Conservation (phyloP, 2,329 filamentous ascomycete genomes). For the Chaetomiaceae sp. region DNA sequence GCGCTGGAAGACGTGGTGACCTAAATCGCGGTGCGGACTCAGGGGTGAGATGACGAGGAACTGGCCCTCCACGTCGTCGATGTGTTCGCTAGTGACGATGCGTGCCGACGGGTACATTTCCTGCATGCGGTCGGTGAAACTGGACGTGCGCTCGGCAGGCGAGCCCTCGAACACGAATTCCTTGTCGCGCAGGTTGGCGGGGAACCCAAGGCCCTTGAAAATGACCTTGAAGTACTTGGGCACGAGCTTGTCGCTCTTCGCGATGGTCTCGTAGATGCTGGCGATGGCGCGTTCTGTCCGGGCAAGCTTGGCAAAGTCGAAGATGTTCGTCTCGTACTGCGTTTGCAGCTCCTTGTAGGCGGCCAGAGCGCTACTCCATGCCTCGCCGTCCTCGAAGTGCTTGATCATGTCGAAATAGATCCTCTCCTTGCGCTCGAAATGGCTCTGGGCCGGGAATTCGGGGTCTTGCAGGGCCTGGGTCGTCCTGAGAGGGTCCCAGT, state of each 20-base stretch:
- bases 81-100: constrained; percentile 63
- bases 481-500: constrained; percentile 73
- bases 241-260: constrained; percentile 71
- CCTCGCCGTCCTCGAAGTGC: constrained; percentile 88
- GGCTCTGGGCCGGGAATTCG: constrained; percentile 72
- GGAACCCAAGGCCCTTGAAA: constrained; percentile 87
- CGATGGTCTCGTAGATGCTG: constrained; percentile 82
- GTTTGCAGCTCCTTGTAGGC: constrained; percentile 85
- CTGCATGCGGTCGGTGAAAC: constrained; percentile 88
- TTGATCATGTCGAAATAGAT: constrained; percentile 95
- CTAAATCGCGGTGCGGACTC: constrained; percentile 74
- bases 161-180: constrained; percentile 87
- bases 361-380: constrained; percentile 81
- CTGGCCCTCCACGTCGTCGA: constrained; percentile 84
- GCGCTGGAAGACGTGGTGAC: constrained; percentile 80
- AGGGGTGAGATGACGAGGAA: constrained; percentile 79
- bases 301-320: constrained; percentile 89
- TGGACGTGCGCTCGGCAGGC: constrained; percentile 67
- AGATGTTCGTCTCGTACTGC: constrained; percentile 87
- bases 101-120: constrained; percentile 83
- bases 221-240: constrained; percentile 88
- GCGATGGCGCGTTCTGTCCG: constrained; percentile 86
- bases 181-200: constrained; percentile 74
- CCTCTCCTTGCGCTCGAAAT: constrained; percentile 88
- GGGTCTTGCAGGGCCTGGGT: constrained; percentile 67